Evolutionary conservation across 2,329 filamentous ascomycete species (phyloP).

Genomic region (Hortaea werneckii): DNA sequence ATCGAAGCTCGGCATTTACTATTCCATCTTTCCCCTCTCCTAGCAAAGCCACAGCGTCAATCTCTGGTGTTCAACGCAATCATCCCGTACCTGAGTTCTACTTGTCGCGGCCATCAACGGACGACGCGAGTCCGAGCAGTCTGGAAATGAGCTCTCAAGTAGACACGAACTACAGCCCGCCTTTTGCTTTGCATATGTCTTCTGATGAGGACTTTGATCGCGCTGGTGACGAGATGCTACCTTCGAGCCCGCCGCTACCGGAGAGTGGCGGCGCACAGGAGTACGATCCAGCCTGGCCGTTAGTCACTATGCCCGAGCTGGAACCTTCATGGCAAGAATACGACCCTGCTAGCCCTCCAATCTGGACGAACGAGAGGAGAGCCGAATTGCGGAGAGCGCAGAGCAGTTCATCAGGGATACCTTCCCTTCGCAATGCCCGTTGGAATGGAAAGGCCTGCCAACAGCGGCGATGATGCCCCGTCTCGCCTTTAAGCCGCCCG

Average conservation of each 20-base stretch:
- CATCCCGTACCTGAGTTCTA: conserved; percentile 17
- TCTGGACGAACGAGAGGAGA: conserved; percentile 3
- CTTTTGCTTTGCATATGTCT: conserved; percentile 11
- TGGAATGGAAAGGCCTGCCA: background rate
- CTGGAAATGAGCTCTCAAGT: too few species aligned
- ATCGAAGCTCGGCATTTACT: conserved; percentile 17
- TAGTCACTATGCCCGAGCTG: conserved; percentile 9
- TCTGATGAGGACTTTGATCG: background rate
- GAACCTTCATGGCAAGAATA: conserved; percentile 15
- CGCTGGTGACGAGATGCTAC: conserved; percentile 6
- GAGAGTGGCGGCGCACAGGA: conserved; percentile 8
- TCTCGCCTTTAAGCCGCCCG: conserved; percentile 10
- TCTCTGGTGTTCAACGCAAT: conserved; percentile 2
- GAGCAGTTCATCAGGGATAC: conserved; percentile 8
- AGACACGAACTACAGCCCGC: background rate
- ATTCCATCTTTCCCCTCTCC: conserved; percentile 29
- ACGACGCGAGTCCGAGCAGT: conserved; percentile 9
- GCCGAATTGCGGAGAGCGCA: conserved; percentile 1
- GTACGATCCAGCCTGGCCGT: conserved; percentile 21
- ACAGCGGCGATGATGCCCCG: conserved; percentile 1
- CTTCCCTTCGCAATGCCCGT: conserved; percentile 11
- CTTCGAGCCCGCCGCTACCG: conserved; percentile 19
- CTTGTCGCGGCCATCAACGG: conserved; percentile 13
- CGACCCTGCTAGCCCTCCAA: conserved; percentile 19
- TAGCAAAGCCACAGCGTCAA: conserved; percentile 9